These are phyloP conservation scores for Phytophthora gonapodyides DNA, from an alignment of 352 stramenopile genomes.

Conservation along the genomic window DNA sequence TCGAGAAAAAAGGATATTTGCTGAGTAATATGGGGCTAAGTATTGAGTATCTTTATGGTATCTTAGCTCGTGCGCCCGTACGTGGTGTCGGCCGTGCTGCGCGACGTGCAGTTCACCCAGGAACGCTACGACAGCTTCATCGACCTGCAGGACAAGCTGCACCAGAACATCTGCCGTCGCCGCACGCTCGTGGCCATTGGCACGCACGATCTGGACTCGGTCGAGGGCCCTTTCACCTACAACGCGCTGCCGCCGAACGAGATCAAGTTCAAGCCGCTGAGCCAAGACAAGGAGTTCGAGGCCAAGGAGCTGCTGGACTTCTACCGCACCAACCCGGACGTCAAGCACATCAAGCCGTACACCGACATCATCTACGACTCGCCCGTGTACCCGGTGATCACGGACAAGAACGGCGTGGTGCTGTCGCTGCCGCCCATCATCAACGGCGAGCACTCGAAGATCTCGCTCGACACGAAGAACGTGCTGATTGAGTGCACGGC, in stretches of 20 bases:
- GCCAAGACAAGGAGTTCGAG: constrained; percentile 89
- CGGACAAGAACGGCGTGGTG: constrained; percentile 95
- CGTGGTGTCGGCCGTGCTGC: constrained; percentile 97
- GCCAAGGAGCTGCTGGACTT: constrained; percentile 95
- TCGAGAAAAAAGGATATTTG: constrained; percentile 3
- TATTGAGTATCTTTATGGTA: constrained; percentile 12
- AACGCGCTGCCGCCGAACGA: constrained; percentile 89
- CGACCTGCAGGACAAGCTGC: constrained; percentile 99
- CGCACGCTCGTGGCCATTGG: constrained; percentile 99
- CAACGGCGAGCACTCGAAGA: constrained; percentile 98
- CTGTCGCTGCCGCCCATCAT: constrained; percentile 99
- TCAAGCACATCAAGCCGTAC: constrained; percentile 99
- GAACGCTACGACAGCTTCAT: constrained; percentile 99
- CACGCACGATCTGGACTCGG: constrained; percentile 98
- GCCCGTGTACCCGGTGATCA: constrained; percentile 97
- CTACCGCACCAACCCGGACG: constrained; percentile 94
- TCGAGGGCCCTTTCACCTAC: constrained; percentile 95
- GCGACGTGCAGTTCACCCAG: constrained; percentile 95
- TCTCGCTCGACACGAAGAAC: constrained; percentile 97
- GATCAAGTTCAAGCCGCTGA: constrained; percentile 98
- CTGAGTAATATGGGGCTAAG: background rate
- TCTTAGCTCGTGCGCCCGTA: constrained; percentile 93
- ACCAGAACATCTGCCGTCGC: constrained; percentile 99
- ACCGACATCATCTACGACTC: constrained; percentile 99
- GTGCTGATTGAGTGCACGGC: constrained; percentile 99